Evolutionary conservation across 495 filamentous ascomycete species (phyloP), one percentile per base, ranked within the genome.

Genomic region (Evansstolkia leycettana): DNA sequence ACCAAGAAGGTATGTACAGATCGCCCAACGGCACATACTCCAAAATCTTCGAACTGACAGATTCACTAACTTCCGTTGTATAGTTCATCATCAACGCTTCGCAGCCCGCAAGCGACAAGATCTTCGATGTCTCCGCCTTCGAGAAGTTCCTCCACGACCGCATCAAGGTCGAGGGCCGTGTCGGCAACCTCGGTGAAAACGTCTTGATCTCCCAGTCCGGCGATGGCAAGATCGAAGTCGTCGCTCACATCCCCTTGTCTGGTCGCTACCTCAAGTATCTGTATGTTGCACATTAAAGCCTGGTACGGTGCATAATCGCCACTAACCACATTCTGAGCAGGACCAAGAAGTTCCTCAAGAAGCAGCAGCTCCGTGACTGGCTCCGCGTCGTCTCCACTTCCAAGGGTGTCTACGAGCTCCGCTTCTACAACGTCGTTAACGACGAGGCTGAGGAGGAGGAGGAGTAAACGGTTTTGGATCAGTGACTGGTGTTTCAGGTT

Each of bases 301-400:
- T 23, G 20, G n/a, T n/a, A n/a, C n/a, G n/a, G n/a, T n/a, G n/a
- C n/a, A n/a, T n/a, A n/a, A n/a, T n/a, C n/a, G n/a, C n/a, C n/a
- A n/a, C n/a, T n/a, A n/a, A n/a, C n/a, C n/a, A n/a, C n/a, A n/a
- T n/a, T n/a, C n/a, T n/a, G n/a, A n/a, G n/a, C 48, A 94, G 88
- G 64, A 98, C 90, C 61, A 98, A 98, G 84, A 98, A 96, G 75
- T 98, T 92, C 80, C 83, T 98, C 64, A 98, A 98, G 84, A 98
- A 98, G 81, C 85, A 94, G 75, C 88, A 95, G 72, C 80, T 98
- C 62, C 83, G 90, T 69, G 90, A 98, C 73, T 98, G 92, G 92
- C 80, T 98, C 57, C 87, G 90, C 49, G 90, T 98, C 47, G 92
- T 98, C 58, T 87, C 86, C 38, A 95, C 87, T 55, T 82, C 81